Evolutionary conservation across 257 asterid species (phyloP).

Genomic region (Penstemon eatonii): DNA sequence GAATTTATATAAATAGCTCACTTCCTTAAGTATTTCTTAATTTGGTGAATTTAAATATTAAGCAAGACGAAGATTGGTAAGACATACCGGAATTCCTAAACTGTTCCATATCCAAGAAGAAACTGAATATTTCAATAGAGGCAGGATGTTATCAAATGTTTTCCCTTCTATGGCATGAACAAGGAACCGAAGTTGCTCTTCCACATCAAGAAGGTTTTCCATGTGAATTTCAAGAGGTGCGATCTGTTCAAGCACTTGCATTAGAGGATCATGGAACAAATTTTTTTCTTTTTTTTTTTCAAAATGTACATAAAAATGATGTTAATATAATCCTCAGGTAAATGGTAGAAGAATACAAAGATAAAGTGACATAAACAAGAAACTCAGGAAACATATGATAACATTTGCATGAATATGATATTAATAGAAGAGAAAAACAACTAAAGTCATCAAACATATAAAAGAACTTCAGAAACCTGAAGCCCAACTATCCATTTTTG

Average conservation of each 20-base stretch:
- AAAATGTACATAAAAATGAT: neutral
- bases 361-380: neutral
- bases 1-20: neutral
- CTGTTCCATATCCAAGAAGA: slow-evolving; percentile 88
- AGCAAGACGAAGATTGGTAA: slow-evolving; percentile 12
- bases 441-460: too few species aligned
- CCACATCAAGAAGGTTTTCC: slow-evolving; percentile 75
- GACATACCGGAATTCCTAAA: slow-evolving; percentile 79
- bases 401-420: neutral
- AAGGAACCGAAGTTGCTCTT: slow-evolving; percentile 87
- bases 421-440: neutral
- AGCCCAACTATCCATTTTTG: too few species aligned
- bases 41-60: neutral
- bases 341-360: neutral
- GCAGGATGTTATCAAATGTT: slow-evolving; percentile 48
- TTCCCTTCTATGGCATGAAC: slow-evolving; percentile 69
- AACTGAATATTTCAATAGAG: slow-evolving; percentile 70
- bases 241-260: slow-evolving; percentile 51
- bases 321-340: neutral
- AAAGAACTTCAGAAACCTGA: too few species aligned
- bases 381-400: neutral
- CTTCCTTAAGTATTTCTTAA: neutral
- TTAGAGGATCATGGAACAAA: slow-evolving; percentile 12
- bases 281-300: neutral
- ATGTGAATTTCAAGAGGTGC: slow-evolving; percentile 92